Evolutionary conservation across 768 basidiomycete species (phyloP).

Genomic region (Lactarius hengduanensis): DNA sequence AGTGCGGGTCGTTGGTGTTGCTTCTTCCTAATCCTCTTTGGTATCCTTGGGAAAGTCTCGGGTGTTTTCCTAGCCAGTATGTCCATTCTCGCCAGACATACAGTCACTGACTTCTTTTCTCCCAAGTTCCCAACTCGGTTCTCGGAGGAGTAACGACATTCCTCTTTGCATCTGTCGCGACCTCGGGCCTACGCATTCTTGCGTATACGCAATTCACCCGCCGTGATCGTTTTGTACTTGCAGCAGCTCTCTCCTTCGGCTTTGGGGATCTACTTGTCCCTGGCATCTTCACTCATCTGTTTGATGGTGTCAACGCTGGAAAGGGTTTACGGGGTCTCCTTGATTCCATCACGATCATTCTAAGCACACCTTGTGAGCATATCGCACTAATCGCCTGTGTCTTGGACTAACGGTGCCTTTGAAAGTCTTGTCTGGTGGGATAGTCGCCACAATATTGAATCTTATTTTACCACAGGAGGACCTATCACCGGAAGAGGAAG

Average conservation of each 20-base stretch:
- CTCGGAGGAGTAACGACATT: slow-evolving; percentile 87
- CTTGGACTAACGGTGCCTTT: neutral
- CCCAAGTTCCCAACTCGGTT: slow-evolving; percentile 68
- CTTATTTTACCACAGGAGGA: slow-evolving; percentile 44
- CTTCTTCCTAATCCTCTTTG: slow-evolving; percentile 74
- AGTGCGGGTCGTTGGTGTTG: slow-evolving; percentile 79
- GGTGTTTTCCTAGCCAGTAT: slow-evolving; percentile 77
- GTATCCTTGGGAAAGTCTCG: slow-evolving; percentile 76
- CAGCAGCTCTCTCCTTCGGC: slow-evolving; percentile 66
- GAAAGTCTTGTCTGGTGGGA: slow-evolving; percentile 43
- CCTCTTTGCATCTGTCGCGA: slow-evolving; percentile 73
- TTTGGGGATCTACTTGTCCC: slow-evolving; percentile 69
- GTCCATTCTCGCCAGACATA: slow-evolving; percentile 26
- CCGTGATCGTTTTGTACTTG: slow-evolving; percentile 66
- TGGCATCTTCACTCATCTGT: slow-evolving; percentile 64
- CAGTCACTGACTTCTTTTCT: slow-evolving; percentile 8
- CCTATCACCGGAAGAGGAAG: neutral
- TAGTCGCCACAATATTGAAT: slow-evolving; percentile 47
- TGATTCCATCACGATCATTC: slow-evolving; percentile 73
- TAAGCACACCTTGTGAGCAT: slow-evolving; percentile 77
- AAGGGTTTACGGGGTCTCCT: slow-evolving; percentile 66
- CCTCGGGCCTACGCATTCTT: slow-evolving; percentile 70
- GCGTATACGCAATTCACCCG: slow-evolving; percentile 58
- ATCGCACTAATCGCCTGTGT: slow-evolving; percentile 1
- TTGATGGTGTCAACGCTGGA: slow-evolving; percentile 58